Conservation (phyloP, 768 basidiomycete species). For the Xanthoconium purpureum region DNA sequence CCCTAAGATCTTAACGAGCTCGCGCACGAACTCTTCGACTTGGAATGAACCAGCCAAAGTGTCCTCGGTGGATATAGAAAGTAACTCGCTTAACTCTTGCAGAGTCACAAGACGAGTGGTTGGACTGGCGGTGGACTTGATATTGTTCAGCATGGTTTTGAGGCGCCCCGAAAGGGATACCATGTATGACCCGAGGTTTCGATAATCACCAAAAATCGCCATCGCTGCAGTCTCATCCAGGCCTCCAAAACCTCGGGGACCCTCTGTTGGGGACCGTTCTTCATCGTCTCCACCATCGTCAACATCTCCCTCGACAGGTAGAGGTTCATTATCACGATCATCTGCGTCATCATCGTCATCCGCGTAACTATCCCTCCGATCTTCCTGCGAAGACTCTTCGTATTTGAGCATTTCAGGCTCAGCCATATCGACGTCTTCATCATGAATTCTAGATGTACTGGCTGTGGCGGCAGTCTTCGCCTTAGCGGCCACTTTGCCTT, state of each 20-base stretch:
- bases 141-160: conserved; percentile 86
- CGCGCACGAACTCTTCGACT: conserved; percentile 87
- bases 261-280: conserved; percentile 36
- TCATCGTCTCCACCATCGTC: conserved; percentile 42
- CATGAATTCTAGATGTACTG: conserved; percentile 61
- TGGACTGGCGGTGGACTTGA: conserved; percentile 80
- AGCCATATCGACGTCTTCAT: conserved; percentile 76
- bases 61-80: conserved; percentile 96
- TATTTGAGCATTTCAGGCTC: conserved; percentile 55
- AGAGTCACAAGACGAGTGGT: conserved; percentile 85
- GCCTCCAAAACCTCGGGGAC: conserved; percentile 42
- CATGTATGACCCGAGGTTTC: conserved; percentile 91
- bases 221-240: conserved; percentile 71
- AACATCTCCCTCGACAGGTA: conserved; percentile 46
- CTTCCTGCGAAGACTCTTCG: conserved; percentile 42
- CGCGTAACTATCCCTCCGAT: conserved; percentile 42
- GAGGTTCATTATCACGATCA: conserved; percentile 48
- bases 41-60: conserved; percentile 95
- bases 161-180: conserved; percentile 82
- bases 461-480: conserved; percentile 54
- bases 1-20: conserved; percentile 87
- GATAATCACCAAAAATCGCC: conserved; percentile 84
- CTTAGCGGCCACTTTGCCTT: conserved; percentile 60
- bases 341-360: conserved; percentile 42
- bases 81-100: conserved; percentile 91